phyloP scores from a whole-genome alignment of 768 basidiomycete species.

The Boletellus emodensis region DNA sequence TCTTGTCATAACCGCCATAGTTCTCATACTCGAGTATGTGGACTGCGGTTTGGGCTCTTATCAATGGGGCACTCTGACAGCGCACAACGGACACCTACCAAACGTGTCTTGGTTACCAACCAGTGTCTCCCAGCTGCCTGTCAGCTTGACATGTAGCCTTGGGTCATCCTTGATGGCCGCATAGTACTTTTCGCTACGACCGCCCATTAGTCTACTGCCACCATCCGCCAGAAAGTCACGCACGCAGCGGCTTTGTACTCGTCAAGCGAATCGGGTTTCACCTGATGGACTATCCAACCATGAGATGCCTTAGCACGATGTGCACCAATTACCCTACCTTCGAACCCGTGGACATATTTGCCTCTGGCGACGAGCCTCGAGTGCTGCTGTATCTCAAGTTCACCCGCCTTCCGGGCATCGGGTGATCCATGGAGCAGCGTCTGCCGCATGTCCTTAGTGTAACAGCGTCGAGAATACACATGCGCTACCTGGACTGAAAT shows the following conservation, averaged over 20 bases:
- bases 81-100: constrained; percentile 38
- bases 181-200: constrained; percentile 75
- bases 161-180: constrained; percentile 70
- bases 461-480: constrained; percentile 17
- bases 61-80: neutral
- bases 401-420: constrained; percentile 81
- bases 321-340: constrained; percentile 45
- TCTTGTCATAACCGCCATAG: constrained; percentile 83
- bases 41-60: constrained; percentile 27
- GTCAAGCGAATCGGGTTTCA: constrained; percentile 74
- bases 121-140: constrained; percentile 89
- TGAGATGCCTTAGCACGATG: neutral
- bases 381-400: constrained; percentile 74
- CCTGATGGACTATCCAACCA: constrained; percentile 63
- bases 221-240: constrained; percentile 27
- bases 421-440: constrained; percentile 90
- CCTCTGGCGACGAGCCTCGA: constrained; percentile 86
- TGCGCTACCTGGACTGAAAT: constrained; percentile 62
- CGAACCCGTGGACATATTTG: constrained; percentile 90
- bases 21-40: constrained; percentile 94
- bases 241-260: constrained; percentile 90
- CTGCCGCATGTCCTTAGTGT: constrained; percentile 41
- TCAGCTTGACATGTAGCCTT: constrained; percentile 77
- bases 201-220: constrained; percentile 5
- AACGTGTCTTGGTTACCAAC: constrained; percentile 91